Conservation (phyloP, 148 eudicot species). For the Camellia japonica region DNA sequence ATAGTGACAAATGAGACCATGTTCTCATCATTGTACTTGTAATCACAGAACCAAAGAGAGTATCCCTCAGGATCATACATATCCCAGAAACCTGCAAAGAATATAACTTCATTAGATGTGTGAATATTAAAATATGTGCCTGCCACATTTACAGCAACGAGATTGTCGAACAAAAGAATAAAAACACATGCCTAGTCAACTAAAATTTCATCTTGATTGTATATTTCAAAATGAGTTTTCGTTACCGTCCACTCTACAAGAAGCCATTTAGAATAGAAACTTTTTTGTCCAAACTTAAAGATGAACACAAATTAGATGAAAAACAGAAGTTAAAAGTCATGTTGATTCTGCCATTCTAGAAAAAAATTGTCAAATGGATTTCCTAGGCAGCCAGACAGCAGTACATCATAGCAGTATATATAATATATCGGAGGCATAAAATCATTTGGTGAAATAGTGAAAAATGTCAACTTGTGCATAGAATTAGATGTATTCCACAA, state of each 20-base stretch:
- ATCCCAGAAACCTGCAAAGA: constrained; percentile 10
- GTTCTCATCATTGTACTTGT: constrained; percentile 10
- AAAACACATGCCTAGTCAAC: neutral
- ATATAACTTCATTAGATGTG: no score
- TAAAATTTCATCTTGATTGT: neutral
- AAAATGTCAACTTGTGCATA: neutral
- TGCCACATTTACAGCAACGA: neutral
- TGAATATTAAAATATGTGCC: no score
- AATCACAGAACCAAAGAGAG: constrained; percentile 6
- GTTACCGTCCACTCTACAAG: neutral
- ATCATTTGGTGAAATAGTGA: neutral
- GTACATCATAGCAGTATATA: neutral
- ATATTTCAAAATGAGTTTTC: neutral
- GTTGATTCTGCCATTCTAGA: neutral
- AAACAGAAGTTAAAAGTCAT: neutral
- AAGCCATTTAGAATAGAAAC: neutral
- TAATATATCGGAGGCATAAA: neutral
- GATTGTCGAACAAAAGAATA: neutral
- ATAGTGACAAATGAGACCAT: constrained; percentile 4
- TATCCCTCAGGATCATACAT: constrained; percentile 14
- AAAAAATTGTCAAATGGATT: neutral
- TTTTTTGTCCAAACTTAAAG: neutral
- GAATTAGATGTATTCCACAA: neutral
- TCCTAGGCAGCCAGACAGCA: neutral
- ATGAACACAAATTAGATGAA: neutral